A percentile compares a stretch with the other conserved stretches of the same genome.
Conservation (phyloP, 1,284 basidiomycete genomes). For the Trametes sp. region DNA sequence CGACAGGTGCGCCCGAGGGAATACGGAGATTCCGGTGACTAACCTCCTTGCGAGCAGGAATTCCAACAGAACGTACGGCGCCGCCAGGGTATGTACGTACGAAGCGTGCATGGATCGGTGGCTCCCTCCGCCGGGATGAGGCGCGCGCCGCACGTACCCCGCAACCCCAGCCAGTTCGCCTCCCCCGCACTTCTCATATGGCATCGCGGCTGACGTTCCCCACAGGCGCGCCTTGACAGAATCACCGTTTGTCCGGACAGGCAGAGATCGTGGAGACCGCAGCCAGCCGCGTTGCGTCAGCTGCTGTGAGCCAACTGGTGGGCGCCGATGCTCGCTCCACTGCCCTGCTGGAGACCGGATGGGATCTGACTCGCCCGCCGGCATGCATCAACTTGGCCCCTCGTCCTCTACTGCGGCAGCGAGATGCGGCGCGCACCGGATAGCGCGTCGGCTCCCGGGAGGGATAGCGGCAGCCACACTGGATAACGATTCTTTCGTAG, state of each 20-base stretch:
- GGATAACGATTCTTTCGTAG: no score
- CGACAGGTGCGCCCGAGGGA: constrained; percentile 1
- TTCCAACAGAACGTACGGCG: not conserved
- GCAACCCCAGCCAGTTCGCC: not conserved
- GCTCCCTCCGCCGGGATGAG: not conserved
- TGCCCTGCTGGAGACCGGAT: not conserved
- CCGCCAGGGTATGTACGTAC: not conserved
- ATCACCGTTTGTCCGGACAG: not conserved
- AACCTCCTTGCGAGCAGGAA: not conserved
- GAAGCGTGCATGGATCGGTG: not conserved
- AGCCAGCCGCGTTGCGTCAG: no score
- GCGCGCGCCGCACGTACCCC: not conserved
- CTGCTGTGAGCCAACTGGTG: not conserved
- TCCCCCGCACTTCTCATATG: constrained; percentile 1
- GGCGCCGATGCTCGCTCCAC: constrained; percentile 4
- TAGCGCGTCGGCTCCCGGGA: not conserved
- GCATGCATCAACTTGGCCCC: not conserved
- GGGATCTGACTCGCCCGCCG: constrained; percentile 12
- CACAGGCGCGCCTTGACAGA: constrained; percentile 10
- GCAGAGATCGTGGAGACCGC: not conserved
- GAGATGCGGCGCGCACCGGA: constrained; percentile 6
- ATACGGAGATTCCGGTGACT: constrained; percentile 6
- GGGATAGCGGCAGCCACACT: not conserved
- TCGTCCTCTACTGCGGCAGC: not conserved
- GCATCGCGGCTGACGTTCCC: constrained; percentile 2